Evolutionary conservation across 148 eudicot species (phyloP).

Genomic region (Polygonum maritimum): DNA sequence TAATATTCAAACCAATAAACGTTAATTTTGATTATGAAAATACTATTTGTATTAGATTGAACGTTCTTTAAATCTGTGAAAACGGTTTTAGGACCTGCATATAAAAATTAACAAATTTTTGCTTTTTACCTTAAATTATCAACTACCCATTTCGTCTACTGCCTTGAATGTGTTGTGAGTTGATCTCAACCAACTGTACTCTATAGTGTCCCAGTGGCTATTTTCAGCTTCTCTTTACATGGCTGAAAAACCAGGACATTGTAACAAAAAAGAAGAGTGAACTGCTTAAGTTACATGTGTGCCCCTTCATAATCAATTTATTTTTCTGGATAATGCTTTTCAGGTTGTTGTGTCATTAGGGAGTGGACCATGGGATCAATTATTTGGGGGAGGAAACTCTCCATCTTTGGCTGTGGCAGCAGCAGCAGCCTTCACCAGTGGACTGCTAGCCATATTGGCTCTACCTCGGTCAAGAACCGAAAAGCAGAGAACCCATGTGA

Average conservation of each 20-base stretch:
- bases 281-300: not conserved
- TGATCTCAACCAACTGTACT: not conserved
- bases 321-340: conserved; percentile 1
- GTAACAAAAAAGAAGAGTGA: not conserved
- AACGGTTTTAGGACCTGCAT: not conserved
- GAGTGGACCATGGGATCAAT: conserved; percentile 87
- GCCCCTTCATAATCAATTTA: not conserved
- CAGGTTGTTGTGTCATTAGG: conserved; percentile 90
- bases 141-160: not conserved
- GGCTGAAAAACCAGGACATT: not conserved
- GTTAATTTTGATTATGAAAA: not conserved
- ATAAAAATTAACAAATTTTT: not conserved
- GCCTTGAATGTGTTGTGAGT: not conserved
- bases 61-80: not conserved
- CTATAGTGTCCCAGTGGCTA: not conserved
- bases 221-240: not conserved
- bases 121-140: not conserved
- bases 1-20: no score
- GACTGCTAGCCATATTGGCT: conserved; percentile 50
- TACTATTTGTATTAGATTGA: not conserved
- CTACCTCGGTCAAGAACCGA: conserved; percentile 18
- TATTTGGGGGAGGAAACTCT: conserved; percentile 87
- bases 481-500: conserved; percentile 14
- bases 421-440: conserved; percentile 48
- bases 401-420: conserved; percentile 75